Evolutionary conservation across 495 filamentous ascomycete genomes (phyloP), one percentile per base, ranked within the genome.

Genomic region (Thermothielavioides terrestris): DNA sequence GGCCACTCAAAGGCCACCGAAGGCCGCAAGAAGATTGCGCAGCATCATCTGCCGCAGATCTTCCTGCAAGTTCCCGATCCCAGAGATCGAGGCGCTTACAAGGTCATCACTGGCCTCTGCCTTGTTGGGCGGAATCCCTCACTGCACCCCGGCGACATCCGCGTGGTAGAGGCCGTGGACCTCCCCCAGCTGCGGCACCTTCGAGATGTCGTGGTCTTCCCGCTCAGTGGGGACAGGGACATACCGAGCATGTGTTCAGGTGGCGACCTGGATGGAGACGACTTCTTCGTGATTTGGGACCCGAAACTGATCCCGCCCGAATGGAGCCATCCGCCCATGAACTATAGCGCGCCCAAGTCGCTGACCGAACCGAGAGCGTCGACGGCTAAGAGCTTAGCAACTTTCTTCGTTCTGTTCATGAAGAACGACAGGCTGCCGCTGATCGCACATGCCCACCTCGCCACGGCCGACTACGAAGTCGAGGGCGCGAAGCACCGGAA

Each of bases 221-320:
- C 92, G 1, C 78, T 84, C 34, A 83, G 74, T 0, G 92, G 92
- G 0, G 90, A 97, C 64, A 75, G 84, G 32, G 88, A 90, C 54
- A 65, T 99, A 22, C 77, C 89, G 7, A 86, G 83, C 52, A 97
- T 97, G 92, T 92, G 89, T 54, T 94, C 92, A 6, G 92, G 92
- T 2, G 94, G 92, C 5, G 92, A 99, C 63, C 72, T 99, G 3
- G 92, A 99, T 66, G 92, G 92, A 0, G 92, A 99, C 56, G 94
- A 97, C 61, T 99, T 85, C 60, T 77, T 95, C 21, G 84, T 97
- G 17, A 86, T 96, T 30, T 99, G 92, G 92, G 89, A 99, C 56
- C 58, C 72, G 28, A 77, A 83, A 37, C 71, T 99, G 5, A 64
- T 90, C 22, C 89, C 89, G 2, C 36, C 47, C 0, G 69, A 84